Base-by-base conservation (phyloP, 1,284 basidiomycete genomes). In the Salmacisia buchloeana region DNA sequence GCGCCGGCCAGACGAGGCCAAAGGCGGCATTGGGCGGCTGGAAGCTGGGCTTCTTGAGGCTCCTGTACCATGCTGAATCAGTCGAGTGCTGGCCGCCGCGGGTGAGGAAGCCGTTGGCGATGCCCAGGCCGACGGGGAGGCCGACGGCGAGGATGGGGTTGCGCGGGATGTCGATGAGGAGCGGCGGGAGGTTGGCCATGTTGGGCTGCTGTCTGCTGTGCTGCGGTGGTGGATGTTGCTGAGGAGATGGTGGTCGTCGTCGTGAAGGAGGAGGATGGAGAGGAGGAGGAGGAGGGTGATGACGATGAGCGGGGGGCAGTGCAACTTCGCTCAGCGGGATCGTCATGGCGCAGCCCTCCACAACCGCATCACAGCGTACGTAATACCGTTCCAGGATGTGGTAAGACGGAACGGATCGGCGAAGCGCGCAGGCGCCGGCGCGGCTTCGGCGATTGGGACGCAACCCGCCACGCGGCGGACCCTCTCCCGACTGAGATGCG, bases 1-100 rank as follows among this genome's bases (percentile, higher is more conserved):
- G 79, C 0, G 82, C 65, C 0, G 85, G 83, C 87, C 87, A 88
- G 23, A 86, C 84, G 65, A 87, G 59, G 13, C 46, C 38, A 38
- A 66, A 67, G 2, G 64, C 39, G 60, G 52, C 60, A 12, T 33
- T 33, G 21, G 75, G 75, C 10, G 75, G 75, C 66, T 75, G 69
- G 45, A 70, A 58, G 34, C 52, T 49, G 4, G 75, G 72, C 65
- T 72, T 73, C 57, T 70, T 69, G 63, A 75, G 71, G 31, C 63
- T 63, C 60, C 71, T 73, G 68, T 75, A 73, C 69, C 69, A 73
- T 33, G 69, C 62, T 23, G 64, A 68, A 58, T 71, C 63, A 61
- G 21, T 18, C 23, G 45, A 29, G 29, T 49, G 34, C 7, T 58
- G 49, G 29, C 65, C 65, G 23, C 38, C 63, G 39, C 65, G 62